A percentile compares a stretch with the other conserved stretches of the same genome.
Evolutionary conservation across 108 stramenopile species (phyloP).

Genomic region (Fragilariopsis cylindrus): DNA sequence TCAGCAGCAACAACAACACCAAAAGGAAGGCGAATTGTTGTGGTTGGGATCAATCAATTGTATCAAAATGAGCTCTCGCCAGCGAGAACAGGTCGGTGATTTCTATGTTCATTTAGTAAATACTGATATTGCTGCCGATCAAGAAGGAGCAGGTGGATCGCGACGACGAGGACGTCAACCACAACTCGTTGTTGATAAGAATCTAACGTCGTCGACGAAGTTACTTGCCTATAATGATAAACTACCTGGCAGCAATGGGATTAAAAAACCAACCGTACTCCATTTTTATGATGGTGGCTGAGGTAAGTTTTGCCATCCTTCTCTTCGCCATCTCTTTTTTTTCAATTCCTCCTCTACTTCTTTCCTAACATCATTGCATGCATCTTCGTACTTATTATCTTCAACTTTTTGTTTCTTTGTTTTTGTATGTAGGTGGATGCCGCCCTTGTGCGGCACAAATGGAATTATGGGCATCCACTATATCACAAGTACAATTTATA

Average conservation of each 20-base stretch:
- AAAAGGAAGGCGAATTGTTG: too few species aligned
- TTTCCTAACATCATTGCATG: too few species aligned
- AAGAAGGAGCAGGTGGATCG: slow-evolving; percentile 10
- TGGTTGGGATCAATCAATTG: too few species aligned
- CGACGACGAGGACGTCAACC: background rate
- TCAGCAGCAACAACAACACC: too few species aligned
- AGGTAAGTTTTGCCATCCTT: slow-evolving; percentile 6
- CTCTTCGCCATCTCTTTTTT: too few species aligned
- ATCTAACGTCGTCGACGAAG: background rate
- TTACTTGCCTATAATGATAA: too few species aligned
- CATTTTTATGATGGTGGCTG: slow-evolving; percentile 50
- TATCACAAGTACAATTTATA: slow-evolving; percentile 42
- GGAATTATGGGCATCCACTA: slow-evolving; percentile 43
- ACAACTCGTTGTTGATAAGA: background rate
- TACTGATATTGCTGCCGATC: background rate
- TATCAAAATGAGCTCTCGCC: too few species aligned
- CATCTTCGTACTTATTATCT: too few species aligned
- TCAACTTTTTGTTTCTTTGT: too few species aligned
- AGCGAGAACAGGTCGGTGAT: slow-evolving; percentile 31
- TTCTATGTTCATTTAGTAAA: slow-evolving; percentile 48
- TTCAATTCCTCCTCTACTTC: too few species aligned
- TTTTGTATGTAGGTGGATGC: slow-evolving; percentile 33
- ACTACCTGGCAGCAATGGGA: too few species aligned
- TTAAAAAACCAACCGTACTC: slow-evolving; percentile 40
- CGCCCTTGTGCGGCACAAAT: slow-evolving; percentile 63